Evolutionary conservation across 2,329 filamentous ascomycete genomes (phyloP).

Genomic region (Tolypocladium cylindrosporum): DNA sequence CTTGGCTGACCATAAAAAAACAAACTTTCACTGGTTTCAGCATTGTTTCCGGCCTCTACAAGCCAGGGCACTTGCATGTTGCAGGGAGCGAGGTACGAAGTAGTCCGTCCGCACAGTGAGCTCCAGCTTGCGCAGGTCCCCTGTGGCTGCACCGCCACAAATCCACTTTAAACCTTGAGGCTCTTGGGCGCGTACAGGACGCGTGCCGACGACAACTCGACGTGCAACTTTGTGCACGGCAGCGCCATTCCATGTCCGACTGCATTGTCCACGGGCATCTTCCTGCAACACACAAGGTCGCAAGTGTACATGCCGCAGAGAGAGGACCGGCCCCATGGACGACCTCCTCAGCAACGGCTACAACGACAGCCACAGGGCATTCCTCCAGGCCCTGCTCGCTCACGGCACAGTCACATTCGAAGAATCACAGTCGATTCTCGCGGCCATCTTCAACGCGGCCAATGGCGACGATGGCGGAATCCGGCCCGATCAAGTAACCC

Average conservation of each 20-base stretch:
- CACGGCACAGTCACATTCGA: constrained; percentile 67
- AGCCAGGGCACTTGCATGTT: neutral
- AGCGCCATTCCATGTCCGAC: neutral
- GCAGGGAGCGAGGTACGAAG: neutral
- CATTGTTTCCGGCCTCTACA: neutral
- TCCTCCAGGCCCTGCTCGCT: constrained; percentile 80
- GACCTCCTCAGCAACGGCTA: constrained; percentile 27
- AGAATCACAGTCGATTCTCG: constrained; percentile 64
- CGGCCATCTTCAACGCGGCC: constrained; percentile 59
- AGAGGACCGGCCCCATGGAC: constrained; percentile 9
- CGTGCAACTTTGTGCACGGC: neutral
- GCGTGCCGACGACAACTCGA: neutral
- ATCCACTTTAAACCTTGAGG: neutral
- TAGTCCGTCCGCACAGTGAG: too few relatives aligned
- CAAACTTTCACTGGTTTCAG: neutral
- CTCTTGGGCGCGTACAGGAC: neutral
- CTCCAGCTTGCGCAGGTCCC: too few relatives aligned
- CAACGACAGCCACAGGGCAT: constrained; percentile 66
- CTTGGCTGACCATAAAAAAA: neutral
- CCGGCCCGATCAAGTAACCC: constrained; percentile 52
- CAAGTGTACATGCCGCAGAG: neutral
- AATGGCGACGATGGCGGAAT: constrained; percentile 25
- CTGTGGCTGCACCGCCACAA: constrained; percentile 7
- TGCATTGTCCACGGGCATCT: neutral
- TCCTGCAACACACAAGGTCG: neutral